Conservation (phyloP, 805 yeast species). For the Cyberlindnera xylosilytica region DNA sequence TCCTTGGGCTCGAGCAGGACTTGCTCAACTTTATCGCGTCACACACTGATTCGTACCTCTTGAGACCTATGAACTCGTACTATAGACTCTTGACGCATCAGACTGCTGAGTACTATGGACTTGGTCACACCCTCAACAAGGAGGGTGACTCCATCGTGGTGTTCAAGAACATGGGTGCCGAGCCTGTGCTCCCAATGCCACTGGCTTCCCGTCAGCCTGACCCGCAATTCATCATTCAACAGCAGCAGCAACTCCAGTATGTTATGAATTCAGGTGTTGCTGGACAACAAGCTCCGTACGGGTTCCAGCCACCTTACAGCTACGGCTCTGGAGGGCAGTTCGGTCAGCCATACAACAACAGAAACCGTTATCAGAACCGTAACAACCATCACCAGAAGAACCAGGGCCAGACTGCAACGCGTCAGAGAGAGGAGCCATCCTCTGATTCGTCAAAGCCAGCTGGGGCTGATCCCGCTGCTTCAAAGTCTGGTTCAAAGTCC, state of each 20-base stretch:
- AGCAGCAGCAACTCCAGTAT: slow-evolving; percentile 6
- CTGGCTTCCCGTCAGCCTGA: slow-evolving; percentile 16
- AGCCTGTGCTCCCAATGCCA: slow-evolving; percentile 15
- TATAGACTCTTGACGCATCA: slow-evolving; percentile 67
- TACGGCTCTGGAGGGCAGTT: neutral
- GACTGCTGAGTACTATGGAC: slow-evolving; percentile 60
- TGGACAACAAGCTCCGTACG: neutral
- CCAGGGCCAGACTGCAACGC: neutral
- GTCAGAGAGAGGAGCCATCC: neutral
- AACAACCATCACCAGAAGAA: slow-evolving; percentile 4
- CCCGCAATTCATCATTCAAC: slow-evolving; percentile 8
- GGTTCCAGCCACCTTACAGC: neutral
- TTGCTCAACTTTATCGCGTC: slow-evolving; percentile 43
- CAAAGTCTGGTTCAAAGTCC: neutral
- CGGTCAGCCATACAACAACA: slow-evolving; percentile 1
- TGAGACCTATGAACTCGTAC: slow-evolving; percentile 57
- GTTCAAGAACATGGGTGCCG: slow-evolving; percentile 34
- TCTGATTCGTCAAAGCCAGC: neutral
- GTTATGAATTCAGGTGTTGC: slow-evolving; percentile 1
- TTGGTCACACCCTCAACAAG: slow-evolving; percentile 52
- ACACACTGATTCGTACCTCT: slow-evolving; percentile 37
- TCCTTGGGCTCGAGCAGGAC: slow-evolving; percentile 46
- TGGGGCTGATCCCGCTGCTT: neutral
- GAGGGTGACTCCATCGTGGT: slow-evolving; percentile 47
- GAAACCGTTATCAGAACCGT: neutral